Evolutionary conservation across 2,329 filamentous ascomycete species (phyloP).

Genomic region (Coniosporium tulheliwenetii): DNA sequence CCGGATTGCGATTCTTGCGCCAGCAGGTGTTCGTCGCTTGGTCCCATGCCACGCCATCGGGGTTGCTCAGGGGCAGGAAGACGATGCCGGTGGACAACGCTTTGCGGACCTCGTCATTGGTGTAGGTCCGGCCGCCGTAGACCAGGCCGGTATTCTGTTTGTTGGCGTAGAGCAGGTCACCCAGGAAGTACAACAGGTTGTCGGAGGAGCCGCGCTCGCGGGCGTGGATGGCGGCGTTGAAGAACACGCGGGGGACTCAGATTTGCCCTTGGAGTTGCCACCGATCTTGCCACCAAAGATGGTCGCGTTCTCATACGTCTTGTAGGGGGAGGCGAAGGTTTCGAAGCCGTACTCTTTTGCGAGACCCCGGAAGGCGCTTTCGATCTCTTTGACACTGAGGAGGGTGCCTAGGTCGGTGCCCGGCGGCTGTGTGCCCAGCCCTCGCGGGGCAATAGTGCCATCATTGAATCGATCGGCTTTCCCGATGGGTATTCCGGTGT

Average conservation of each 20-base stretch:
- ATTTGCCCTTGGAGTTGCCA: constrained; percentile 21
- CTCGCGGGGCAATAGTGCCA: constrained; percentile 25
- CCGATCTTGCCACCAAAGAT: constrained; percentile 29
- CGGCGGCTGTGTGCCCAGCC: constrained; percentile 23
- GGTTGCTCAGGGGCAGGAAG: constrained; percentile 36
- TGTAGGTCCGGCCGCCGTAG: constrained; percentile 38
- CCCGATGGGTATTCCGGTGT: constrained; percentile 11
- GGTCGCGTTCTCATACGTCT: constrained; percentile 26
- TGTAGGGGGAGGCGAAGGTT: constrained; percentile 26
- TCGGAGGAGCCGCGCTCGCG: constrained; percentile 43
- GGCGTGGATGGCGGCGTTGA: constrained; percentile 40
- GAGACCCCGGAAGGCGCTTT: constrained; percentile 28
- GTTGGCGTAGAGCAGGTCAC: constrained; percentile 39
- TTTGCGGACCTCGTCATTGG: constrained; percentile 33
- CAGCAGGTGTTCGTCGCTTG: constrained; percentile 35
- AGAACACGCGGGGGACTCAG: constrained; percentile 28
- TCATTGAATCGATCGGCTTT: constrained; percentile 24
- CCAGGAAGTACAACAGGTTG: constrained; percentile 40
- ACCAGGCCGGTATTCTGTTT: constrained; percentile 31
- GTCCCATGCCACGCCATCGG: constrained; percentile 38
- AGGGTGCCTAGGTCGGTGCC: constrained; percentile 23
- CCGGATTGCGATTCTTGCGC: constrained; percentile 41
- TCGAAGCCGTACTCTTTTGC: constrained; percentile 23
- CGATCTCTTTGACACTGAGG: constrained; percentile 30
- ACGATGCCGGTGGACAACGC: constrained; percentile 39